Conservation (phyloP, 768 basidiomycete species). For the Naganishia kalamii region DNA sequence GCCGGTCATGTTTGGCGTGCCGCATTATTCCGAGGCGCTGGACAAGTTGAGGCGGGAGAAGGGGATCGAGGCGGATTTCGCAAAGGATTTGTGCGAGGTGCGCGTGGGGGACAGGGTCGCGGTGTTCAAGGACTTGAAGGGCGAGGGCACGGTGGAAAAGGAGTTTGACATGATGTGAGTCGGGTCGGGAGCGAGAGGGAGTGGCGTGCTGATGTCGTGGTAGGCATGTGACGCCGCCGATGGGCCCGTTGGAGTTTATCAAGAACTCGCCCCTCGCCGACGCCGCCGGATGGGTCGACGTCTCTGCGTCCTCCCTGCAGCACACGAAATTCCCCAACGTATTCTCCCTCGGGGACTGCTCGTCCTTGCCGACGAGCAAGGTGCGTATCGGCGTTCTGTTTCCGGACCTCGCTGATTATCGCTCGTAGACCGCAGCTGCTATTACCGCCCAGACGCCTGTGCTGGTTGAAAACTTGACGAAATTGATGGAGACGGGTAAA, state of each 20-base stretch:
- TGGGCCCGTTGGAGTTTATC: slow-evolving; percentile 78
- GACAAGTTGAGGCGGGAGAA: slow-evolving; percentile 69
- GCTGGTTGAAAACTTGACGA: slow-evolving; percentile 78
- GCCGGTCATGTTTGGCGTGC: slow-evolving; percentile 91
- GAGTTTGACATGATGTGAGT: slow-evolving; percentile 68
- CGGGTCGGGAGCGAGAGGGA: background rate
- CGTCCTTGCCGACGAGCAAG: slow-evolving; percentile 85
- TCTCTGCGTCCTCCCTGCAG: slow-evolving; percentile 71
- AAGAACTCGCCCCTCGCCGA: slow-evolving; percentile 54
- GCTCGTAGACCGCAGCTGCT: slow-evolving; percentile 68
- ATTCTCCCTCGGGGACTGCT: slow-evolving; percentile 87
- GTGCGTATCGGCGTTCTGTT: background rate
- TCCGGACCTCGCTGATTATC: background rate
- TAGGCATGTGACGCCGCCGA: slow-evolving; percentile 70
- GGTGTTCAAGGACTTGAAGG: slow-evolving; percentile 65
- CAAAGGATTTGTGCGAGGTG: slow-evolving; percentile 72
- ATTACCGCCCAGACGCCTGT: slow-evolving; percentile 87
- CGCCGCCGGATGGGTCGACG: slow-evolving; percentile 79
- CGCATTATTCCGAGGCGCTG: slow-evolving; percentile 87
- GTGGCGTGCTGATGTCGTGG: background rate
- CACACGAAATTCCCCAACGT: slow-evolving; percentile 80
- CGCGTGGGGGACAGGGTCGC: slow-evolving; percentile 66
- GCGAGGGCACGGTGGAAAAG: slow-evolving; percentile 63
- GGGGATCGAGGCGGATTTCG: slow-evolving; percentile 71
- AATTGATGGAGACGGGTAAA: slow-evolving; percentile 65